Percentiles rank a stretch among this genome's conserved stretches.
Evolutionary conservation across 768 basidiomycete genomes (phyloP).

Genomic region (Xerocomellus chrysenteron): DNA sequence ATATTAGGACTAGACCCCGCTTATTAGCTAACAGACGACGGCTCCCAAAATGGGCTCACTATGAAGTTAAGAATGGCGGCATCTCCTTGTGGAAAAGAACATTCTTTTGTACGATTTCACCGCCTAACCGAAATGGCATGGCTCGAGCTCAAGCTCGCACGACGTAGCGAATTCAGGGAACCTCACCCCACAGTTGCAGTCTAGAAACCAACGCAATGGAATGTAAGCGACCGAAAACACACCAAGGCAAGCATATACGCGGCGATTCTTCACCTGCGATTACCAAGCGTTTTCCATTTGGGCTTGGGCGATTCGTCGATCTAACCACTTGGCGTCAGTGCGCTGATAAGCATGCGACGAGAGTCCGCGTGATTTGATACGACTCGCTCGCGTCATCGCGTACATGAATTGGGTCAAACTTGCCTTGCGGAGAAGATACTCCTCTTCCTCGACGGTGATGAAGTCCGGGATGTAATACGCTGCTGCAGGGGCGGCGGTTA

Average conservation of each 20-base stretch:
- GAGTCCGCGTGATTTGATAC: background rate
- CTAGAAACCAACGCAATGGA: conserved; percentile 34
- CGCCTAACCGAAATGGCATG: conserved; percentile 45
- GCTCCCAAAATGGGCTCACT: conserved; percentile 43
- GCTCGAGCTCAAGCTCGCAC: background rate
- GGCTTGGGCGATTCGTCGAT: conserved; percentile 75
- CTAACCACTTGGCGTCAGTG: conserved; percentile 40
- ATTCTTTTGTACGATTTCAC: conserved; percentile 70
- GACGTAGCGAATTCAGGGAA: background rate
- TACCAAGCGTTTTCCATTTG: conserved; percentile 68
- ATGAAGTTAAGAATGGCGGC: conserved; percentile 66
- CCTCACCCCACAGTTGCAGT: conserved; percentile 70
- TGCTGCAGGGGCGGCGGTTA: conserved; percentile 33
- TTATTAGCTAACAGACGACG: conserved; percentile 8
- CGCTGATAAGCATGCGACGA: background rate
- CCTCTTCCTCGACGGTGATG: conserved; percentile 72
- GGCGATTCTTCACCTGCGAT: conserved; percentile 10
- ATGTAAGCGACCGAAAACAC: background rate
- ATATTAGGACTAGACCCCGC: conserved; percentile 68
- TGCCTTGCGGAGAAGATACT: conserved; percentile 76
- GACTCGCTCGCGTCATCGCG: background rate
- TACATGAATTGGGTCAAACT: conserved; percentile 5
- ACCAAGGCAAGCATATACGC: conserved; percentile 1
- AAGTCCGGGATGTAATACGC: conserved; percentile 78
- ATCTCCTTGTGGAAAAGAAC: conserved; percentile 66